Evolutionary conservation across 2,329 filamentous ascomycete species (phyloP).

Genomic region (Pseudogymnoascus sp.): DNA sequence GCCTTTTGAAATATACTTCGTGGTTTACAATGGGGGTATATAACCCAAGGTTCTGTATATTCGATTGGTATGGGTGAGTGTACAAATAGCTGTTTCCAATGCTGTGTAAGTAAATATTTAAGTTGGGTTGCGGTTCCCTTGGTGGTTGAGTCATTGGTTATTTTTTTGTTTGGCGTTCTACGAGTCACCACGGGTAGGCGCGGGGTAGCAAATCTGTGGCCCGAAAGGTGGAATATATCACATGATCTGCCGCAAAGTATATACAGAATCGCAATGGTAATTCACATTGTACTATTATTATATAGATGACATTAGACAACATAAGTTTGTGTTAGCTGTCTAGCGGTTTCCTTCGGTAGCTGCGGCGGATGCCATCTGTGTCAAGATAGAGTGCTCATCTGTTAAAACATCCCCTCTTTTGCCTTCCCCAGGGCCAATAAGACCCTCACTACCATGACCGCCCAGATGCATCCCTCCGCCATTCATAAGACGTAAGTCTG

Average conservation of each 20-base stretch:
- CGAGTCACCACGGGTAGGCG: not conserved
- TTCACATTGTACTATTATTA: not conserved
- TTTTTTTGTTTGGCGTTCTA: not conserved
- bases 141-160: constrained; percentile 8
- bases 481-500: constrained; percentile 12
- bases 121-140: constrained; percentile 1
- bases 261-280: not conserved
- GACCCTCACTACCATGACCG: not conserved
- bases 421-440: constrained; percentile 5
- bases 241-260: not conserved
- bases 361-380: constrained; percentile 24
- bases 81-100: not conserved
- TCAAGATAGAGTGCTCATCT: constrained; percentile 20
- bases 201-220: not conserved
- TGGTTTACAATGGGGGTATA: not conserved
- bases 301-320: constrained; percentile 7
- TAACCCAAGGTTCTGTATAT: not conserved
- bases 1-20: not conserved
- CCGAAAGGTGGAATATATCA: not conserved
- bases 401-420: constrained; percentile 14
- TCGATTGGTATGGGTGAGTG: not conserved
- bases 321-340: not conserved
- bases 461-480: constrained; percentile 4
- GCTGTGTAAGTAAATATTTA: not conserved
- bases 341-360: constrained; percentile 16